Conservation (phyloP, 2,329 filamentous ascomycete species). For the Diplocarpon mali region DNA sequence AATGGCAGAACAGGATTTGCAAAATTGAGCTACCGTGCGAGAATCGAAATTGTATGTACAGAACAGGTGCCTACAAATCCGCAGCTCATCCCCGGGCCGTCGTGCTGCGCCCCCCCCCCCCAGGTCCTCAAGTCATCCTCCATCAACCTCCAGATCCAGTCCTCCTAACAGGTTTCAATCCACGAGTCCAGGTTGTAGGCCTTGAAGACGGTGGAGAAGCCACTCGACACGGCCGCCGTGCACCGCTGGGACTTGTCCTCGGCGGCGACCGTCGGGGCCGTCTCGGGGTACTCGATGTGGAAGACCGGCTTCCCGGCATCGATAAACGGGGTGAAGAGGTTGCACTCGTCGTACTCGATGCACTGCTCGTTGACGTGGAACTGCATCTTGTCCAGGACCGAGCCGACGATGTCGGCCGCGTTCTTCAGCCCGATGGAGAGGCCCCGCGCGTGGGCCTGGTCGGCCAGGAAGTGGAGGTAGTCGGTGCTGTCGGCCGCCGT, state of each 20-base stretch:
- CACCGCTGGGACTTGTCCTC: slow-evolving; percentile 4
- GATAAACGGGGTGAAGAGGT: slow-evolving; percentile 46
- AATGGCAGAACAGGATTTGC: no score
- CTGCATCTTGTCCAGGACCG: slow-evolving; percentile 40
- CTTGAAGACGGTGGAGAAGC: slow-evolving; percentile 17
- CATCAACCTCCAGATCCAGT: not conserved
- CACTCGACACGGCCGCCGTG: not conserved
- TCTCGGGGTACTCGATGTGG: slow-evolving; percentile 58
- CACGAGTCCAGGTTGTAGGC: slow-evolving; percentile 11
- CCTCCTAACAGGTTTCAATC: slow-evolving; percentile 11
- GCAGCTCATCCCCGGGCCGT: not conserved
- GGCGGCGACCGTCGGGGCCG: not conserved
- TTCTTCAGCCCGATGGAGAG: slow-evolving; percentile 61
- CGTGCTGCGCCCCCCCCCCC: no score
- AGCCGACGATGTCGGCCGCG: slow-evolving; percentile 45
- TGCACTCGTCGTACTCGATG: slow-evolving; percentile 47
- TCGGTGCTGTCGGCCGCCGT: slow-evolving; percentile 44
- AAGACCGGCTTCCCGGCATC: slow-evolving; percentile 56
- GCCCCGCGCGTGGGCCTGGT: slow-evolving; percentile 39
- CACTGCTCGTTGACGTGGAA: slow-evolving; percentile 66
- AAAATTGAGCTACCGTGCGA: no score
- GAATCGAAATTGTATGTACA: not conserved
- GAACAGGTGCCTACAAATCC: not conserved
- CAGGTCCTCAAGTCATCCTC: not conserved
- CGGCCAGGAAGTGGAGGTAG: slow-evolving; percentile 50